These are phyloP conservation scores for Cyclocybe cylindracea DNA, from an alignment of 768 basidiomycete genomes.

Conservation along the genomic window DNA sequence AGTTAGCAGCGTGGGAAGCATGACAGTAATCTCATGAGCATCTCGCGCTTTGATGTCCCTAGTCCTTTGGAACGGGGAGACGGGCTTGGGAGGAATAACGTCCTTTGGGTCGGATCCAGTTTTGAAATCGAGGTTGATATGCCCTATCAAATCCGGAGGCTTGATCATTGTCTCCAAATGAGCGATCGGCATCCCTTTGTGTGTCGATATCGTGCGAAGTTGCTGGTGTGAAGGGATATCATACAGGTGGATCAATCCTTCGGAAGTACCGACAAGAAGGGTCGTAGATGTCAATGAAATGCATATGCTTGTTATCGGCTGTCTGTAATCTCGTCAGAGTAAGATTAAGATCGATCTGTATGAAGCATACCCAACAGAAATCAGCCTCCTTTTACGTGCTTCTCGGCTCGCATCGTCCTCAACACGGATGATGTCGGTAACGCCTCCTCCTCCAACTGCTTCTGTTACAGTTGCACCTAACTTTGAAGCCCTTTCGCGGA, in stretches of 20 bases:
- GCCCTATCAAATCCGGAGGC: slow-evolving; percentile 86
- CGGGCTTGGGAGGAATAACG: slow-evolving; percentile 62
- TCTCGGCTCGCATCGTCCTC: slow-evolving; percentile 52
- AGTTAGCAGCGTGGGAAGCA: slow-evolving; percentile 49
- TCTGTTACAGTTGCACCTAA: slow-evolving; percentile 54
- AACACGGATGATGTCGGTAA: slow-evolving; percentile 70
- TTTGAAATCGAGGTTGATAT: slow-evolving; percentile 58
- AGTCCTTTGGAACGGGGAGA: slow-evolving; percentile 74
- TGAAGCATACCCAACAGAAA: slow-evolving; percentile 62
- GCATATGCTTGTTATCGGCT: slow-evolving; percentile 69
- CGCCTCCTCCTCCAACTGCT: slow-evolving; percentile 75
- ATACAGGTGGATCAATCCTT: slow-evolving; percentile 76
- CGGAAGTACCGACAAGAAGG: slow-evolving; percentile 78
- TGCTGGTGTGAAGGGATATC: slow-evolving; percentile 91
- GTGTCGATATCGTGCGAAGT: slow-evolving; percentile 76
- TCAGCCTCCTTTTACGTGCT: slow-evolving; percentile 56
- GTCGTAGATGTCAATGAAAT: slow-evolving; percentile 79
- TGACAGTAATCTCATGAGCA: slow-evolving; percentile 66
- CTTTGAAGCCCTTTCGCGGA: slow-evolving; percentile 59
- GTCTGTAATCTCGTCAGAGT: slow-evolving; percentile 39
- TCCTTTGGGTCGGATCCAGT: slow-evolving; percentile 50
- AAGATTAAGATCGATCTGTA: not conserved
- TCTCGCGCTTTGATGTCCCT: slow-evolving; percentile 67
- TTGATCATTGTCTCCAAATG: slow-evolving; percentile 78
- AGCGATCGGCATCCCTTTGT: slow-evolving; percentile 69